phyloP scores from a whole-genome alignment of 169 alveolate genomes.

The Perkinsus olseni region DNA sequence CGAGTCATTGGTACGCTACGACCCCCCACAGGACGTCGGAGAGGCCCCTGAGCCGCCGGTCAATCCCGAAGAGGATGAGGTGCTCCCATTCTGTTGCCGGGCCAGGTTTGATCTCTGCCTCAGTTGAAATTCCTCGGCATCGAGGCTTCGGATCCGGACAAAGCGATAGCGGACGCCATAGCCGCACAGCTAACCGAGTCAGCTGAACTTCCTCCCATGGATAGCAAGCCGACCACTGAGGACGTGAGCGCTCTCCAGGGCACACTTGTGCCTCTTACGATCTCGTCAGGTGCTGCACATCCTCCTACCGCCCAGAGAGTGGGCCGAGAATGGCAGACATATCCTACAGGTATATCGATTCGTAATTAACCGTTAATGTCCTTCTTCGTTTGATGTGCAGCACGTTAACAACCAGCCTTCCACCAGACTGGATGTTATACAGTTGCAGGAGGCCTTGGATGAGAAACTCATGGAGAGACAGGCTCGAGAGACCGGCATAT shows the following conservation, averaged over 20 bases:
- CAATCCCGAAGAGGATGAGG: neutral
- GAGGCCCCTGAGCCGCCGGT: neutral
- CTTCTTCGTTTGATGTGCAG: no score
- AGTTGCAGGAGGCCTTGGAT: slow-evolving; percentile 63
- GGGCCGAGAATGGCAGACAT: slow-evolving; percentile 50
- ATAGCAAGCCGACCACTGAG: slow-evolving; percentile 56
- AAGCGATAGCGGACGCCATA: neutral
- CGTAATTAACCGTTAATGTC: no score
- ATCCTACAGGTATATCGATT: slow-evolving; percentile 49
- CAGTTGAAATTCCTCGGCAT: slow-evolving; percentile 13
- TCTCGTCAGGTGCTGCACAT: slow-evolving; percentile 45
- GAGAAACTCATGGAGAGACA: slow-evolving; percentile 64
- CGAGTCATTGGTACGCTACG: slow-evolving; percentile 38
- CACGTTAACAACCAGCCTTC: slow-evolving; percentile 10
- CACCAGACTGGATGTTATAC: slow-evolving; percentile 57
- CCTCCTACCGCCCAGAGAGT: slow-evolving; percentile 63
- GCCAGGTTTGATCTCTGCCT: no score
- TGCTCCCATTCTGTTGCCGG: neutral
- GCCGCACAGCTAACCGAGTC: neutral
- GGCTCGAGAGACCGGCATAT: slow-evolving; percentile 72
- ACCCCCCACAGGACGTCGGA: slow-evolving; percentile 34
- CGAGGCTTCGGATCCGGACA: neutral
- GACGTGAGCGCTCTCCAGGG: slow-evolving; percentile 7
- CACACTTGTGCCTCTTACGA: neutral
- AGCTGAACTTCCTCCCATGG: slow-evolving; percentile 51